These are phyloP conservation scores for Aspergillus pseudonomiae DNA, from an alignment of 2,329 filamentous ascomycete genomes.

Conservation along the genomic window DNA sequence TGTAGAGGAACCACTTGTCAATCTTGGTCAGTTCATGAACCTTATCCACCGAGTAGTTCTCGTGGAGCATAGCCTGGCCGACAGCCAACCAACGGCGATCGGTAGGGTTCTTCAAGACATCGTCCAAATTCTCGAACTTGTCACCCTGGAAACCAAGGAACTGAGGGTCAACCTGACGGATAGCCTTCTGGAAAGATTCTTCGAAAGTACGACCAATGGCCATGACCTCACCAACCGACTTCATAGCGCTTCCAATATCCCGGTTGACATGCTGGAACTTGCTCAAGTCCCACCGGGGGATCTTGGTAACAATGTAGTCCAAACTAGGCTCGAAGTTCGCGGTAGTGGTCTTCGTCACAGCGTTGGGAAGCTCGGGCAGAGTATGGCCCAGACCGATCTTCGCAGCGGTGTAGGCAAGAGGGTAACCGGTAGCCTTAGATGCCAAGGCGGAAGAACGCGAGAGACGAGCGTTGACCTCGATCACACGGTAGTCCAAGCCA, in stretches of 20 bases:
- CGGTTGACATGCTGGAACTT: slow-evolving; percentile 99
- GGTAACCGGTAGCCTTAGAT: slow-evolving; percentile 97
- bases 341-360: slow-evolving; percentile 97
- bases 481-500: slow-evolving; percentile 96
- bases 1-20: slow-evolving; percentile 99
- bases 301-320: slow-evolving; percentile 98
- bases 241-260: slow-evolving; percentile 97
- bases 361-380: slow-evolving; percentile 92
- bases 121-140: slow-evolving; percentile 90
- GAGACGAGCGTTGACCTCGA: slow-evolving; percentile 98
- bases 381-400: slow-evolving; percentile 98
- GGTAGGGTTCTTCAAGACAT: slow-evolving; percentile 86
- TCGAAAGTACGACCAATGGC: slow-evolving; percentile 98
- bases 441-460: slow-evolving; percentile 95
- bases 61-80: slow-evolving; percentile 96
- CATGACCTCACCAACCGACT: slow-evolving; percentile 99
- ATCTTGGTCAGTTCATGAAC: slow-evolving; percentile 96
- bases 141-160: slow-evolving; percentile 94
- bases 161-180: slow-evolving; percentile 90
- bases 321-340: slow-evolving; percentile 98
- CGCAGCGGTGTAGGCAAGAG: slow-evolving; percentile 93
- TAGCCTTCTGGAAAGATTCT: slow-evolving; percentile 98
- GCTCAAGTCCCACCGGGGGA: slow-evolving; percentile 95
- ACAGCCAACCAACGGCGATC: slow-evolving; percentile 97
- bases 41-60: slow-evolving; percentile 89